A percentile compares a stretch with the other conserved stretches of the same genome.
These are phyloP conservation scores for Backusella mclennaniae DNA, from an alignment of 192 early-diverging fungal species.

Conservation along the genomic window DNA sequence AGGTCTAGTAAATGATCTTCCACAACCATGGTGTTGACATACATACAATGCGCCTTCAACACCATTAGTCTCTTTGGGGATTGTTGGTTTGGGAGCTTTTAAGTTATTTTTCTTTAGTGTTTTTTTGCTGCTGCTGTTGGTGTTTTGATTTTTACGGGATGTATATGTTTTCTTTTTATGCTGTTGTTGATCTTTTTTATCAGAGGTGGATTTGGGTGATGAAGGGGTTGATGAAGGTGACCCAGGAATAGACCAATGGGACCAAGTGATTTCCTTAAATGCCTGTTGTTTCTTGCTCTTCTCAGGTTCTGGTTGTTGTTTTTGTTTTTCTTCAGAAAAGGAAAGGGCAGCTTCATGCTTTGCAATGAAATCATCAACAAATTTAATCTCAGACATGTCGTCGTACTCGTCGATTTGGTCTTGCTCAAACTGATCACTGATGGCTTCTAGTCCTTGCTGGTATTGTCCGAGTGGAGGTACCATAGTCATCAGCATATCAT, in stretches of 20 bases:
- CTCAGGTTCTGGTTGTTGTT: neutral
- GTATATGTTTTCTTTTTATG: neutral
- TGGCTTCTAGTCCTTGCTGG: neutral
- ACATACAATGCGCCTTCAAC: conserved; percentile 9
- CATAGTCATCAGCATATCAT: conserved; percentile 1
- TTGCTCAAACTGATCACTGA: neutral
- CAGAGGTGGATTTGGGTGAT: neutral
- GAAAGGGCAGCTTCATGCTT: conserved; percentile 13
- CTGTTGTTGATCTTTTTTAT: neutral
- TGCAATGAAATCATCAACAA: conserved; percentile 20
- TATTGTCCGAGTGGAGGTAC: conserved; percentile 7
- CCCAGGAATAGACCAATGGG: conserved; percentile 1
- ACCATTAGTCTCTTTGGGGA: neutral
- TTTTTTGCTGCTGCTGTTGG: neutral
- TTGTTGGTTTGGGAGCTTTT: neutral
- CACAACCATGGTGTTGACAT: conserved; percentile 45
- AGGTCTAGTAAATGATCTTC: conserved; percentile 67
- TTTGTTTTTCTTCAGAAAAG: neutral
- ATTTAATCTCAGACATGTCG: neutral
- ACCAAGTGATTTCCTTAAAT: conserved; percentile 9
- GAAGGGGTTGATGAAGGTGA: neutral
- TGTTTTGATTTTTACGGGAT: neutral
- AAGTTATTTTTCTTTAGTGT: neutral
- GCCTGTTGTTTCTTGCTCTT: neutral
- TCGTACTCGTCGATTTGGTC: neutral